A percentile compares a stretch with the other conserved stretches of the same genome.
These are phyloP conservation scores for Lotus japonicus DNA, from an alignment of 306 rosid species.

Conservation along the genomic window DNA sequence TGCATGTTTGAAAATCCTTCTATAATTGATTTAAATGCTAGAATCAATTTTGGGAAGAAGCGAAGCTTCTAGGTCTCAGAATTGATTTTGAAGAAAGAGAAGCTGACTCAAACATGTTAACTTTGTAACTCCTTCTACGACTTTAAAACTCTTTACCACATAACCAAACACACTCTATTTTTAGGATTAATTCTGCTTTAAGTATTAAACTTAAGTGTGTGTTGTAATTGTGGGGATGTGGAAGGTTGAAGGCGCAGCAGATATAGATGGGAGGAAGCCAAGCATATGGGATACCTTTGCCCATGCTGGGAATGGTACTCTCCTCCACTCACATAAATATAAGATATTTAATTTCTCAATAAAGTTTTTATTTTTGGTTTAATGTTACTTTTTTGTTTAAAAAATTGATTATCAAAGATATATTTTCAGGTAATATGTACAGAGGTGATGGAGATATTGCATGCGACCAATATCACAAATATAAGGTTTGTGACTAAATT, in stretches of 20 bases:
- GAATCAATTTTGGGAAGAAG: no score
- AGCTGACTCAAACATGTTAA: no score
- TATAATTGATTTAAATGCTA: no score
- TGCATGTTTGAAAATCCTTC: no score
- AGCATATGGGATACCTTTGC: constrained; percentile 30
- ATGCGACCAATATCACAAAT: constrained; percentile 28
- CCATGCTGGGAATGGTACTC: constrained; percentile 25
- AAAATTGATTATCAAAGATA: not conserved
- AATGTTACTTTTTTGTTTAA: not conserved
- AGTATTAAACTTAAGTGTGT: no score
- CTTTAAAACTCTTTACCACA: no score
- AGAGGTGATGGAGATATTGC: constrained; percentile 25
- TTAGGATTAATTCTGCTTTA: no score
- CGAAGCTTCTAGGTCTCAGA: no score
- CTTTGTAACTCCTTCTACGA: no score
- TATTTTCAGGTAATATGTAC: constrained; percentile 9
- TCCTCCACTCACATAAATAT: not conserved
- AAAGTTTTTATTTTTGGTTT: not conserved
- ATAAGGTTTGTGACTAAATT: constrained; percentile 25
- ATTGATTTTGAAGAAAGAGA: no score
- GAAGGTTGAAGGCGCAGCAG: constrained; percentile 51
- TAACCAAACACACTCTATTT: no score
- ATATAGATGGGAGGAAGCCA: constrained; percentile 33
- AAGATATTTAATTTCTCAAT: not conserved
- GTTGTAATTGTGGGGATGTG: no score